Base-by-base conservation (phyloP, 495 filamentous ascomycete genomes). In the Aspergillus diversus region DNA sequence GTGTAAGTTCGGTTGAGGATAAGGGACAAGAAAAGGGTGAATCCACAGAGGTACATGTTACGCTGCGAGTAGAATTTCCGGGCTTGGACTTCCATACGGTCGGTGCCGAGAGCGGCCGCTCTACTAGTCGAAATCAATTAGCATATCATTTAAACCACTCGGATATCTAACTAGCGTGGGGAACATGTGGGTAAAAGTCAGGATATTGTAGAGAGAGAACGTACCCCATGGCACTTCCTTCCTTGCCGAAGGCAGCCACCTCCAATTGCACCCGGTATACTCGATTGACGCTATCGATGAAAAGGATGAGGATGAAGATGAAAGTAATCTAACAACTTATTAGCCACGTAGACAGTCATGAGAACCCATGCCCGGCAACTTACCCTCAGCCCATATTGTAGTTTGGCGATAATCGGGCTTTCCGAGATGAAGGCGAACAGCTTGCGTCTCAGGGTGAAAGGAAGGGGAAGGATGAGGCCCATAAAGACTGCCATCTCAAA, bases 1-100 rank as follows among this genome's bases (percentile, higher is more conserved):
- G 87, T 89, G 83, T 98, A 97, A 69, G 96, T 98, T 72, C 96
- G 93, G 86, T 99, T 98, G 72, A 99, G 92, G 78, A 99, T 98
- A 49, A 99, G 83, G 42, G 94, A 97, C 59, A 99, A 88, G 88
- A 99, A 99, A 62, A 98, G 90, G 0, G 95, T 99, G 83, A 99
- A 99, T 69, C 95, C 95, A 80, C 96, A 98, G 59, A 99, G 92
- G 81, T 99, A 99, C 96, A 99, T 97, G 87, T 99, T 99, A 73
- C 95, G 94, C 81, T 99, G 93, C 62, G 93, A 96, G 86, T 99
- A 99, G 84, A 99, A 99, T 78, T 98, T 98, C 83, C 95, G 93
- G 62, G 95, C 95, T 77, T 99, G 95, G 16, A 97, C 92, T 79
- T 99, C 95, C 87, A 96, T 92, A 64, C 95, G 92, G 74, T 97